These are phyloP conservation scores for Rheum nobile DNA, from an alignment of 148 eudicot species.

Conservation along the genomic window DNA sequence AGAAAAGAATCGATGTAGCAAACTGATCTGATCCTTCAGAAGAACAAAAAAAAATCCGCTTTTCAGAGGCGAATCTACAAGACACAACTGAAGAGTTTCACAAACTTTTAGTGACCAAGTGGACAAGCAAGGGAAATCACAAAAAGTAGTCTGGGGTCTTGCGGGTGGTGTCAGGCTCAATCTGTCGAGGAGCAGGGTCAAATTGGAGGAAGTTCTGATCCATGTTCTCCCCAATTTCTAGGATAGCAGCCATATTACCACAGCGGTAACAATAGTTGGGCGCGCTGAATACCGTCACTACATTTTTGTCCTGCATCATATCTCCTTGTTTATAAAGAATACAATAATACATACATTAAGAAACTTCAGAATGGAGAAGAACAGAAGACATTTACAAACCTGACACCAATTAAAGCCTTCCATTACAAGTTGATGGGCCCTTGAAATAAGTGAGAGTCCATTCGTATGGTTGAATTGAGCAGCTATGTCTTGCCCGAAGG, in stretches of 20 bases:
- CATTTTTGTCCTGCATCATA: conserved; percentile 20
- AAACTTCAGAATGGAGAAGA: not conserved
- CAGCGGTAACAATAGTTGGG: conserved; percentile 28
- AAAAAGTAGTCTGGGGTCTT: conserved; percentile 14
- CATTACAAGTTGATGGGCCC: conserved; percentile 32
- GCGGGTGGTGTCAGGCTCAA: conserved; percentile 15
- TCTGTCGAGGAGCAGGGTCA: conserved; percentile 18
- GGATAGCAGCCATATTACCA: conserved; percentile 27
- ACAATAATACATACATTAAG: not conserved
- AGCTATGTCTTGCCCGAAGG: conserved; percentile 24
- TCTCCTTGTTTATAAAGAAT: not conserved
- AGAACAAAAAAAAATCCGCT: not conserved
- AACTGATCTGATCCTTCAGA: conserved; percentile 7
- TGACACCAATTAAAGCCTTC: conserved; percentile 28
- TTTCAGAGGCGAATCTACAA: conserved; percentile 10
- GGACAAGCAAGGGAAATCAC: not conserved
- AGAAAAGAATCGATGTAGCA: conserved; percentile 7
- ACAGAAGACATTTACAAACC: conserved; percentile 4
- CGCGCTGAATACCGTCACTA: conserved; percentile 28
- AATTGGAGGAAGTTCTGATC: conserved; percentile 26
- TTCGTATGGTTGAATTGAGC: conserved; percentile 26
- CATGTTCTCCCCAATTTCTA: conserved; percentile 22
- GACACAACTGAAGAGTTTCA: not conserved
- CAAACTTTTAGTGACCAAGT: not conserved
- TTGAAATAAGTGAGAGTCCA: conserved; percentile 19